A percentile compares a stretch with the other conserved stretches of the same genome.
phyloP scores from a whole-genome alignment of 371 early-diverging fungal genomes.

The Nematocida sp. region DNA sequence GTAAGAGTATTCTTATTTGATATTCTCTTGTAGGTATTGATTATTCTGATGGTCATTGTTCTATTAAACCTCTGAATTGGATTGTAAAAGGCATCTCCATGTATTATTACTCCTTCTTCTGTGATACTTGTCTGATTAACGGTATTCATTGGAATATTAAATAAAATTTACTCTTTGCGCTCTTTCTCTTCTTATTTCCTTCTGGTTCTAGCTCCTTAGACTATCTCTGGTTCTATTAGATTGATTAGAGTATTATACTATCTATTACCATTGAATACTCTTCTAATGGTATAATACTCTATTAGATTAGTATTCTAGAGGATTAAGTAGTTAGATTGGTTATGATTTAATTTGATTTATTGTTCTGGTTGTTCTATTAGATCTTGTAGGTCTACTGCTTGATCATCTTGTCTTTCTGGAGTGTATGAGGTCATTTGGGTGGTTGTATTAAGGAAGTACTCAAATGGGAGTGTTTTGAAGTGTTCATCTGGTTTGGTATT shows the following conservation, averaged over 20 bases:
- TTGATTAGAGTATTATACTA: too few relatives aligned
- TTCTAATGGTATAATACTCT: too few relatives aligned
- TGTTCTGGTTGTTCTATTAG: too few relatives aligned
- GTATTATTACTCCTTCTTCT: slow-evolving; percentile 46
- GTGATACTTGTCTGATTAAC: too few relatives aligned
- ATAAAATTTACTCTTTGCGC: neutral
- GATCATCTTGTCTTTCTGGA: neutral
- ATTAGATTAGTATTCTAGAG: too few relatives aligned
- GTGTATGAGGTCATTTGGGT: slow-evolving; percentile 17
- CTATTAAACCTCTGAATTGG: slow-evolving; percentile 93
- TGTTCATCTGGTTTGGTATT: slow-evolving; percentile 2
- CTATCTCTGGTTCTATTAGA: neutral
- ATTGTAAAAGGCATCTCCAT: slow-evolving; percentile 83
- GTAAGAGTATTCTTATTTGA: slow-evolving; percentile 65
- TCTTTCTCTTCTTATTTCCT: neutral
- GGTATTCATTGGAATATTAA: neutral
- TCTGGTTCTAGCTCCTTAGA: too few relatives aligned
- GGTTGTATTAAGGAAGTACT: slow-evolving; percentile 24
- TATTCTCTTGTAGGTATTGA: slow-evolving; percentile 56
- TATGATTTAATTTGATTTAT: too few relatives aligned
- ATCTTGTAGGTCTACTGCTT: too few relatives aligned
- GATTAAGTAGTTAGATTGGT: too few relatives aligned
- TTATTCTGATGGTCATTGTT: slow-evolving; percentile 68
- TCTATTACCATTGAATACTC: too few relatives aligned
- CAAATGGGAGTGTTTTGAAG: slow-evolving; percentile 25